Conservation (phyloP, 768 basidiomycete species). For the Tremella yokohamensis region DNA sequence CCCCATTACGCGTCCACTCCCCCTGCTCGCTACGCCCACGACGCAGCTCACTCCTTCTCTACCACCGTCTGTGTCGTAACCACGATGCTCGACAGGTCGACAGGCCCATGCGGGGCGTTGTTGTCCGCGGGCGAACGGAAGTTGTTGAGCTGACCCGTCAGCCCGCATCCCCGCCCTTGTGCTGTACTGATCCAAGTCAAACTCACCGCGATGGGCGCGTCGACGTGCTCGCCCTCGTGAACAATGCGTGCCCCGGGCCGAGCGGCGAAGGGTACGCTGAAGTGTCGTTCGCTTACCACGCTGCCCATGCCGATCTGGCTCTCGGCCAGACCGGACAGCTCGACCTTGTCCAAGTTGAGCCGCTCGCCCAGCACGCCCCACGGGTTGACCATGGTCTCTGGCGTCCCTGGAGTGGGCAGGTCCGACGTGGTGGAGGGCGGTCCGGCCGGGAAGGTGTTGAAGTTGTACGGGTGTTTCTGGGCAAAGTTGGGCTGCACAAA, state of each 20-base stretch:
- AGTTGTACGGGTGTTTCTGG: conserved; percentile 3
- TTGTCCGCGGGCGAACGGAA: conserved; percentile 24
- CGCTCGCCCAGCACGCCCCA: conserved; percentile 37
- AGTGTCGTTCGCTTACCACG: background rate
- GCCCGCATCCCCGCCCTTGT: background rate
- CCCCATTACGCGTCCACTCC: no score
- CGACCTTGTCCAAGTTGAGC: conserved; percentile 25
- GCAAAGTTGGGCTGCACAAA: conserved; percentile 24
- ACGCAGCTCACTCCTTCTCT: conserved; percentile 19
- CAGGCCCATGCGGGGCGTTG: conserved; percentile 6
- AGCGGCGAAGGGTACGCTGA: conserved; percentile 24
- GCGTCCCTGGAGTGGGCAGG: conserved; percentile 5
- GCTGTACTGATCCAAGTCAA: background rate
- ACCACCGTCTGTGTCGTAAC: conserved; percentile 20
- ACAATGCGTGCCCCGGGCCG: conserved; percentile 26
- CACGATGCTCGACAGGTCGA: conserved; percentile 27
- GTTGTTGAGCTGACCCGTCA: conserved; percentile 18
- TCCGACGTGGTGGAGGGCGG: conserved; percentile 1
- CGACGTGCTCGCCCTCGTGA: conserved; percentile 11
- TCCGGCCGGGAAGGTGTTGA: background rate
- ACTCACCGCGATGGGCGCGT: conserved; percentile 19
- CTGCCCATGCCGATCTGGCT: conserved; percentile 6
- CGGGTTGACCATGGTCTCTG: conserved; percentile 4
- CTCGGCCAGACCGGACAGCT: conserved; percentile 19
- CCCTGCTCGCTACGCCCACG: no score